Percentiles rank a stretch among this genome's conserved stretches.
These are phyloP conservation scores for Wallacemonas sp. DNA, from an alignment of 208 protist genomes.

Conservation along the genomic window DNA sequence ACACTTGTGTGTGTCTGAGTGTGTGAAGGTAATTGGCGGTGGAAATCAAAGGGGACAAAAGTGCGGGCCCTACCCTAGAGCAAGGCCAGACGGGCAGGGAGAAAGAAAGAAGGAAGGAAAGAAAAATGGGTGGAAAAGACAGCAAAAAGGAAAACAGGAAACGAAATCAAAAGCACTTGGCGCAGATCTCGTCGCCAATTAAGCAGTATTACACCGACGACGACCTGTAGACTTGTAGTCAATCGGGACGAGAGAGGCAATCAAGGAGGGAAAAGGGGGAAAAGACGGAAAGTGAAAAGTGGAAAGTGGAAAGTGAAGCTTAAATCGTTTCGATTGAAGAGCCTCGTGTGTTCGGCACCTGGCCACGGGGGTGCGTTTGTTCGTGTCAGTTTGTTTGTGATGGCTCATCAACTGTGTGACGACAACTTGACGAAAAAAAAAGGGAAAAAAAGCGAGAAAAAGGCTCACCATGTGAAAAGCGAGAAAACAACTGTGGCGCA, in stretches of 20 bases:
- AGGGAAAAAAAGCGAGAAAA: conserved; percentile 19
- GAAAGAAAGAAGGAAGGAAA: background rate
- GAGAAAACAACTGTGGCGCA: conserved; percentile 12
- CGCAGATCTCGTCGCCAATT: background rate
- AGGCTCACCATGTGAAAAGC: background rate
- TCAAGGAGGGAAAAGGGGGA: background rate
- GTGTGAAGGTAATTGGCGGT: background rate
- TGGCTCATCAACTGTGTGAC: too few relatives aligned
- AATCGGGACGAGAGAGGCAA: background rate
- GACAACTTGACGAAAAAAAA: conserved; percentile 15
- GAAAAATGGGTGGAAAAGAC: background rate
- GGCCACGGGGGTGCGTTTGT: too few relatives aligned
- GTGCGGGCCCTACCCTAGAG: background rate
- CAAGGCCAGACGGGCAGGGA: background rate
- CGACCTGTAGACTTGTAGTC: background rate
- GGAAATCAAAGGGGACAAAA: background rate
- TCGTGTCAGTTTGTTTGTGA: too few relatives aligned
- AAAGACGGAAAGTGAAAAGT: background rate
- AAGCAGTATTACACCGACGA: background rate
- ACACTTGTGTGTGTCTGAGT: background rate
- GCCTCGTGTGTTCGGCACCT: too few relatives aligned
- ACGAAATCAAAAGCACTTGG: conserved; percentile 5
- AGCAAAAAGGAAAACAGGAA: conserved; percentile 7
- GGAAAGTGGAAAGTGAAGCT: background rate
- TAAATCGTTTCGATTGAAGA: too few relatives aligned